Percentiles rank a stretch among this genome's conserved stretches.
These are phyloP conservation scores for Aquilaria sinensis DNA, from an alignment of 345 rosid genomes.

Conservation along the genomic window DNA sequence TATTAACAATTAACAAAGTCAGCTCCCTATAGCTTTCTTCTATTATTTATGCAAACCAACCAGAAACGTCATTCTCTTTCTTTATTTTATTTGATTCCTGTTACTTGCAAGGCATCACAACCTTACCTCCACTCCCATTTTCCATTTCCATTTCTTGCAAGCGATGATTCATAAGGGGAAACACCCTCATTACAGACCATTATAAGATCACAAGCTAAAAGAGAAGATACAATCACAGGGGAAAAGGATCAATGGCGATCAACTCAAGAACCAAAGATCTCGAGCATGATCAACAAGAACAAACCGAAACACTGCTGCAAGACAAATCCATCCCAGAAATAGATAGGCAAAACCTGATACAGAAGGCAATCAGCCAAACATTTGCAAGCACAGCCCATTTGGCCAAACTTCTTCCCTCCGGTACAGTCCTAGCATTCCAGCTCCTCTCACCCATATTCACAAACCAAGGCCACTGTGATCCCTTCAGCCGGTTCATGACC, in stretches of 20 bases:
- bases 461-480: constrained; percentile 70
- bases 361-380: constrained; percentile 75
- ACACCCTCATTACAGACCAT: background rate
- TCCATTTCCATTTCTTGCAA: constrained; percentile 8
- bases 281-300: constrained; percentile 11
- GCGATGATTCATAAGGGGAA: background rate
- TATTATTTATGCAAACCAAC: background rate
- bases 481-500: constrained; percentile 55
- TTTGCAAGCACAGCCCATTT: constrained; percentile 83
- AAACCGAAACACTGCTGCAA: constrained; percentile 42
- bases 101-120: constrained; percentile 63
- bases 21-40: background rate
- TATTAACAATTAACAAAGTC: background rate
- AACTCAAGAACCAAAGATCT: too few species aligned
- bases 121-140: constrained; percentile 34
- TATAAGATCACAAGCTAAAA: background rate
- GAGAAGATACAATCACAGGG: background rate
- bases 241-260: constrained; percentile 5
- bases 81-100: constrained; percentile 20
- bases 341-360: constrained; percentile 48
- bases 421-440: constrained; percentile 91
- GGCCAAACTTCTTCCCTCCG: constrained; percentile 89
- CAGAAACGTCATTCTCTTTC: background rate
- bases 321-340: constrained; percentile 24
- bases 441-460: constrained; percentile 73